These are phyloP conservation scores for Conidiobolus incongruus DNA, from an alignment of 371 early-diverging fungal genomes.

Conservation along the genomic window DNA sequence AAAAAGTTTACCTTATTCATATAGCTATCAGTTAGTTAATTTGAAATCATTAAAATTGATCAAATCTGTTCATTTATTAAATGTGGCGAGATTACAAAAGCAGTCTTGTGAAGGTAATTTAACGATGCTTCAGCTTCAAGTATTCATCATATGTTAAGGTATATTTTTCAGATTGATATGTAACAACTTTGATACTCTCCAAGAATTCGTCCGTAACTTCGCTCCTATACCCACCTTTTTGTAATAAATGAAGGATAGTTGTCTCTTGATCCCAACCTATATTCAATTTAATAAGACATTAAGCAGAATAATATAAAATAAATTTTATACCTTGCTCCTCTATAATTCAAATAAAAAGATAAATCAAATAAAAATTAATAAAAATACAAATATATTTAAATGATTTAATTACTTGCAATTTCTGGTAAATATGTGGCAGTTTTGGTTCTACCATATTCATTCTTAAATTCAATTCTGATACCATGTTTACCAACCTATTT, in stretches of 20 bases:
- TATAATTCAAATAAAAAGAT: no score
- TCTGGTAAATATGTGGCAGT: conserved; percentile 86
- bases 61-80: no score
- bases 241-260: conserved; percentile 55
- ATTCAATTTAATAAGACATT: no score
- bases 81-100: no score
- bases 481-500: conserved; percentile 60
- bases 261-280: conserved; percentile 65
- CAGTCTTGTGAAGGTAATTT: no score
- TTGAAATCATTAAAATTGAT: no score
- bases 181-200: conserved; percentile 29
- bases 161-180: conserved; percentile 60
- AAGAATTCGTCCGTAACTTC: conserved; percentile 28
- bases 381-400: background rate
- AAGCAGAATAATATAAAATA: no score
- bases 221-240: conserved; percentile 58
- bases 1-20: no score
- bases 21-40: no score
- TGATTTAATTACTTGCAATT: conserved; percentile 21
- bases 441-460: conserved; percentile 16
- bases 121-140: no score
- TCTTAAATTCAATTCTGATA: conserved; percentile 65
- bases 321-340: no score
- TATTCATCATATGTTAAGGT: conserved; percentile 39
- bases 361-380: no score